phyloP scores from a whole-genome alignment of 495 filamentous ascomycete genomes.

The Bryoglossum gracile region DNA sequence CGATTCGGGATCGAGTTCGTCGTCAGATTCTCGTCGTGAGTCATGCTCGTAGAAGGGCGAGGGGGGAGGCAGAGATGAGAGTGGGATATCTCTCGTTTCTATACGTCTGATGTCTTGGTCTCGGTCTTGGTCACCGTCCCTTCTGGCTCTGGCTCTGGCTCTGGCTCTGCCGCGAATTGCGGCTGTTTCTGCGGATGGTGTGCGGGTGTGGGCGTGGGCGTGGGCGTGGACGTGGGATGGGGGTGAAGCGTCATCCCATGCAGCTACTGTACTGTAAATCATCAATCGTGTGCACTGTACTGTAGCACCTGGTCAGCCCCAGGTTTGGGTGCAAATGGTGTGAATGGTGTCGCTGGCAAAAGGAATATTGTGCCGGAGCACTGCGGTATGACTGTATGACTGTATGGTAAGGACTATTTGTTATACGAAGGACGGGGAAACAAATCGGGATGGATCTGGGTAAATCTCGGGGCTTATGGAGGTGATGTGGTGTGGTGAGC shows the following conservation, averaged over 20 bases:
- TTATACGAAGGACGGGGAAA: no score
- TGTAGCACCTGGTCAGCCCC: no score
- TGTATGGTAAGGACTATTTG: no score
- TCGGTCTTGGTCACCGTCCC: background rate
- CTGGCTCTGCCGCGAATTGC: background rate
- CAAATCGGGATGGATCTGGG: no score
- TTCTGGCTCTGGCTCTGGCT: background rate
- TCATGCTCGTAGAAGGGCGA: conserved; percentile 11
- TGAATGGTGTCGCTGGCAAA: no score
- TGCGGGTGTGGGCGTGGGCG: background rate
- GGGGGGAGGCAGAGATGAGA: conserved; percentile 4
- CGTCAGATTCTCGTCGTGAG: conserved; percentile 7
- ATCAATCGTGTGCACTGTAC: no score
- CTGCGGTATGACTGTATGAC: no score
- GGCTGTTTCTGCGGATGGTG: conserved; percentile 1
- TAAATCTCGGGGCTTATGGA: no score
- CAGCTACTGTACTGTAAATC: background rate
- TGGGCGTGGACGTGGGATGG: background rate
- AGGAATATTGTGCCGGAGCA: no score
- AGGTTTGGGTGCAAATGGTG: no score
- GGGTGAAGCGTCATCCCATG: background rate
- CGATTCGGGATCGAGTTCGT: conserved; percentile 23
- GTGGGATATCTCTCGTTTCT: conserved; percentile 14
- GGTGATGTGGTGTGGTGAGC: no score
- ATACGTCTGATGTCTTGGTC: background rate